Evolutionary conservation across 2,329 filamentous ascomycete genomes (phyloP).

Genomic region (Aspergillus chevalieri): DNA sequence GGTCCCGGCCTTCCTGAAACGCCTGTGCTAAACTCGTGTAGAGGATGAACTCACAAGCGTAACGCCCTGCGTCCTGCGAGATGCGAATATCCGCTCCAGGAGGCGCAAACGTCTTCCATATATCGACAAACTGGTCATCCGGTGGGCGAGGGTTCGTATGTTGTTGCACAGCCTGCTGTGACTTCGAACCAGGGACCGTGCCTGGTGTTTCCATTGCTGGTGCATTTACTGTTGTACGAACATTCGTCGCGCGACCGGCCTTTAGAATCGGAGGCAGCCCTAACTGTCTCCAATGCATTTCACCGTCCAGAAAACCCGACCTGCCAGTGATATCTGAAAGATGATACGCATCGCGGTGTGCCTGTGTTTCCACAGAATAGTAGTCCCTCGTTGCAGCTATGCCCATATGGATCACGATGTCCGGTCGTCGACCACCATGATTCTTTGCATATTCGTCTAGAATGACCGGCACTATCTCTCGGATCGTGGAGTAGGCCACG

Average conservation of each 20-base stretch:
- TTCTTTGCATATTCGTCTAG: conserved; percentile 44
- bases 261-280: conserved; percentile 47
- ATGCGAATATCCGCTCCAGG: conserved; percentile 43
- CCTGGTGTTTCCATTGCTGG: conserved; percentile 2
- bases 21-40: conserved; percentile 57
- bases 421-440: conserved; percentile 44
- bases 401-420: conserved; percentile 71
- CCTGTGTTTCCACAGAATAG: conserved; percentile 66
- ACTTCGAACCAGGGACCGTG: not conserved
- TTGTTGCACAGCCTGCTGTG: not conserved
- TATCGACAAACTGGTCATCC: conserved; percentile 27
- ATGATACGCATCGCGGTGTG: conserved; percentile 65
- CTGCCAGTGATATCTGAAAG: conserved; percentile 62
- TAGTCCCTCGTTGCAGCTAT: conserved; percentile 62
- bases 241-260: conserved; percentile 35
- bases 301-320: conserved; percentile 37
- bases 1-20: conserved; percentile 22
- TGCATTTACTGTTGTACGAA: conserved; percentile 1
- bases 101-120: conserved; percentile 29
- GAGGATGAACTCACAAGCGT: conserved; percentile 74
- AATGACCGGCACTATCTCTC: conserved; percentile 57
- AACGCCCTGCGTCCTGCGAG: conserved; percentile 65
- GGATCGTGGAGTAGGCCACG: conserved; percentile 65
- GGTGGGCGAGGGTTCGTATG: conserved; percentile 22
- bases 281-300: conserved; percentile 50